Conservation (phyloP, 2,329 filamentous ascomycete species). For the Coniochaeta prunicola region DNA sequence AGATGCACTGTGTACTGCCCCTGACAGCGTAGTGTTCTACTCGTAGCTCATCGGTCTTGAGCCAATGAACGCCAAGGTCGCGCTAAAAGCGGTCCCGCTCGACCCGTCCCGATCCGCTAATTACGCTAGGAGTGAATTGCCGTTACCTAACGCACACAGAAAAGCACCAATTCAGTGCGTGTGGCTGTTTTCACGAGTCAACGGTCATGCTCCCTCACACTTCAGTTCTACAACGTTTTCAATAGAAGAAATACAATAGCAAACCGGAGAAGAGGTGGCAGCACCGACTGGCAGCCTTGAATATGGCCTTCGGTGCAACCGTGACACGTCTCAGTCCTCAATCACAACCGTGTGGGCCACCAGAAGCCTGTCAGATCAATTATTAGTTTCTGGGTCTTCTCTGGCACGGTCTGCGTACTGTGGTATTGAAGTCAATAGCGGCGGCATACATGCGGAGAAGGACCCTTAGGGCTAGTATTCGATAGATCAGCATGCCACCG, state of each 20-base stretch:
- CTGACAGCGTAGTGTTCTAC: no score
- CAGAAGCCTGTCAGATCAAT: no score
- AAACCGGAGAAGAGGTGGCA: no score
- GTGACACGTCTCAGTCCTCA: no score
- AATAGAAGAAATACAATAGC: no score
- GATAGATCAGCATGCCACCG: not conserved
- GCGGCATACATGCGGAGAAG: not conserved
- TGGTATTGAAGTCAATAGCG: not conserved
- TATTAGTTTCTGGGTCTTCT: no score
- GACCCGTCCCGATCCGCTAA: not conserved
- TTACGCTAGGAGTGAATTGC: no score
- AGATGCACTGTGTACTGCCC: no score
- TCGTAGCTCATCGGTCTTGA: not conserved
- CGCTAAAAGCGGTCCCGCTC: not conserved
- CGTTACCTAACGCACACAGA: not conserved
- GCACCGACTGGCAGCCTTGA: no score
- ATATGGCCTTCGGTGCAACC: no score
- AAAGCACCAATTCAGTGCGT: not conserved
- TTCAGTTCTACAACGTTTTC: no score
- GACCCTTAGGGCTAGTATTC: not conserved
- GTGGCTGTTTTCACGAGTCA: not conserved
- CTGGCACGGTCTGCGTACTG: not conserved
- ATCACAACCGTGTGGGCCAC: no score
- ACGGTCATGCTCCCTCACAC: not conserved
- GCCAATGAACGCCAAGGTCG: not conserved